Percentiles rank a stretch among this genome's conserved stretches.
Conservation (phyloP, 192 early-diverging fungal species). For the Spizellomyces sp. region DNA sequence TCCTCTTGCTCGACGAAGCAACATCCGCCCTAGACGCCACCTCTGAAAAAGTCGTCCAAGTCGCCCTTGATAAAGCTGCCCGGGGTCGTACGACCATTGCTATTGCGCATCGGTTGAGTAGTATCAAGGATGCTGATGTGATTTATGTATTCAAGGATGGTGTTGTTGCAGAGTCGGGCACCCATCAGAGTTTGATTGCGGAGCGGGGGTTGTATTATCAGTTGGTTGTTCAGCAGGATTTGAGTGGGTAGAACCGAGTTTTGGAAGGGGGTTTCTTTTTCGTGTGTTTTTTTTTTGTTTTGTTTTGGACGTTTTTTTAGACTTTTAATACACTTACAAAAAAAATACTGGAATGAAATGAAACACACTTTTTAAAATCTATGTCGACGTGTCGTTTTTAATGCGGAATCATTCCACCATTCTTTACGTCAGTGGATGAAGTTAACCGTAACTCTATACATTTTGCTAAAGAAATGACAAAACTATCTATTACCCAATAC, state of each 20-base stretch:
- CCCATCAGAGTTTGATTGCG: slow-evolving; percentile 62
- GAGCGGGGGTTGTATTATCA: slow-evolving; percentile 44
- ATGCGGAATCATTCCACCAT: too few species aligned
- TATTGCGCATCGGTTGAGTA: slow-evolving; percentile 72
- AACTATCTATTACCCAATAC: too few species aligned
- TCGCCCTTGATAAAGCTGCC: slow-evolving; percentile 57
- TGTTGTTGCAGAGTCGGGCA: slow-evolving; percentile 54
- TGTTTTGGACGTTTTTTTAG: neutral
- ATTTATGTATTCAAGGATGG: slow-evolving; percentile 62
- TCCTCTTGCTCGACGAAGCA: slow-evolving; percentile 67
- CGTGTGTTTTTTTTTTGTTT: neutral
- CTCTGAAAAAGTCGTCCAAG: slow-evolving; percentile 67
- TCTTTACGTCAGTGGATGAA: too few species aligned
- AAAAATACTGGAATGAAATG: too few species aligned
- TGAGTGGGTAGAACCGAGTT: slow-evolving; percentile 17
- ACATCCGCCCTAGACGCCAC: slow-evolving; percentile 66
- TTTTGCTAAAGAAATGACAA: too few species aligned
- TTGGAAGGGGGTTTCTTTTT: slow-evolving; percentile 3
- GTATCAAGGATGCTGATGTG: slow-evolving; percentile 64
- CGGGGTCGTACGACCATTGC: slow-evolving; percentile 67
- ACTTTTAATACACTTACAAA: too few species aligned
- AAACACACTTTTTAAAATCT: too few species aligned
- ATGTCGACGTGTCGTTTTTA: too few species aligned
- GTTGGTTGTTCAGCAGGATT: slow-evolving; percentile 54
- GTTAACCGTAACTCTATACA: too few species aligned